Percentiles rank a stretch among this genome's conserved stretches.
These are phyloP conservation scores for Gelatoporia subvermispora DNA, from an alignment of 768 basidiomycete species.

Conservation along the genomic window DNA sequence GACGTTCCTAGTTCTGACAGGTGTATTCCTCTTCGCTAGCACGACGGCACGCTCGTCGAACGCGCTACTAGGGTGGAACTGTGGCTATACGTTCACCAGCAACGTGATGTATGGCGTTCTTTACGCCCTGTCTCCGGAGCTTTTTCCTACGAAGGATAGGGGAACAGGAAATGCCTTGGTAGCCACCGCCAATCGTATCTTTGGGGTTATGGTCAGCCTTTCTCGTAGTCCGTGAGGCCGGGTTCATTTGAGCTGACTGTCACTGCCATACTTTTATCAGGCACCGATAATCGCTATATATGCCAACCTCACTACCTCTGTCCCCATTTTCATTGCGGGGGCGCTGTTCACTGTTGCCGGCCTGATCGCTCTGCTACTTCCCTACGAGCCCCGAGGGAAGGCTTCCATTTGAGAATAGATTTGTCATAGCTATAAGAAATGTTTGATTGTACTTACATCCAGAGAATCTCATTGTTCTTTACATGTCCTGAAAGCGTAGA, in stretches of 20 bases:
- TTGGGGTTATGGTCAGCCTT: conserved; percentile 48
- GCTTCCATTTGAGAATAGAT: conserved; percentile 41
- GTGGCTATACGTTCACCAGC: conserved; percentile 47
- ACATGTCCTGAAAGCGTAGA: too few species aligned
- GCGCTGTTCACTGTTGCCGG: conserved; percentile 47
- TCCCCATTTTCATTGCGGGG: conserved; percentile 51
- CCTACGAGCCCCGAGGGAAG: conserved; percentile 51
- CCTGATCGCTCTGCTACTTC: conserved; percentile 42
- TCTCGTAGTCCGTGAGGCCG: neutral
- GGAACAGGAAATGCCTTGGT: conserved; percentile 52
- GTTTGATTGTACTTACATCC: too few species aligned
- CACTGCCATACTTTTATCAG: conserved; percentile 19
- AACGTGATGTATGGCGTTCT: conserved; percentile 49
- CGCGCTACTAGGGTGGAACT: conserved; percentile 51
- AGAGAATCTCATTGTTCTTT: too few species aligned
- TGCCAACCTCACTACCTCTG: conserved; percentile 38
- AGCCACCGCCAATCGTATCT: conserved; percentile 44
- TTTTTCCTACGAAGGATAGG: conserved; percentile 48
- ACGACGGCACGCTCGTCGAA: conserved; percentile 50
- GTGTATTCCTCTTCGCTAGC: conserved; percentile 49
- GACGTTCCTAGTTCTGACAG: conserved; percentile 39
- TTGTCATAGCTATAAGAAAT: neutral
- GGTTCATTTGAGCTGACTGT: neutral
- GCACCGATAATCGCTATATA: conserved; percentile 46
- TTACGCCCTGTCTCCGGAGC: conserved; percentile 38